Base-by-base conservation (phyloP, 2,329 filamentous ascomycete species). In the Trichoderma simmonsii region DNA sequence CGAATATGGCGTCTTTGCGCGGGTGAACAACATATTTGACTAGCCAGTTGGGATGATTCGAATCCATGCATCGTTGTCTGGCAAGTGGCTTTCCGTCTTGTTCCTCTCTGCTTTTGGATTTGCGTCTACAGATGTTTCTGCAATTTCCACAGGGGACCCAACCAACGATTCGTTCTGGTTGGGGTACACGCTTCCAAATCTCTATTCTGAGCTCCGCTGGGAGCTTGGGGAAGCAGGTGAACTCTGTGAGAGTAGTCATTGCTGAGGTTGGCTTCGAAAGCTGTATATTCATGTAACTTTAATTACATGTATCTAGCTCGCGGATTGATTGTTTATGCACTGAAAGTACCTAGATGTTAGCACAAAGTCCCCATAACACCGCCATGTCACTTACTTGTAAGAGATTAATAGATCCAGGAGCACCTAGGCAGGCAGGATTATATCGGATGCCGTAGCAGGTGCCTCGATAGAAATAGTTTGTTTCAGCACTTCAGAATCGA, bases 21-120 rank as follows among this genome's bases (percentile, higher is more conserved):
- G 73, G 72, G 6, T 68, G 72, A 8, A 72, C 73, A 21, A 73
- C 63, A 36, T 73, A 73, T 48, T 72, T 43, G 34, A 73, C 59
- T 1, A 68, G 32, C 69, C 70, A 74, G 28, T 73, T 62, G 2
- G 64, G 54, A 18, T 71, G 71, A 21, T 61, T 81, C 82, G 4
- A 28, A 30, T 54, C 15, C 61, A 67, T 71, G 32, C 66, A 72
- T n/a, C 36, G 36, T 26, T 59, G 32, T n/a, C 61, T 69, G 14
- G 59, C 70, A 15, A 39, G 56, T 30, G n/a, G n/a, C 30, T 30
- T 64, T 15, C 34, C 36, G 12, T 30, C 34, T 24, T 64, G 60
- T 32, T 43, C 32, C 18, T 56, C 28, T 34, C 26, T 32, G 43
- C n/a, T 54, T 14, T 15, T 24, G 9, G 39, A 18, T 2, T 26